phyloP scores from a whole-genome alignment of 257 asterid genomes.

The Solanum phureja region DNA sequence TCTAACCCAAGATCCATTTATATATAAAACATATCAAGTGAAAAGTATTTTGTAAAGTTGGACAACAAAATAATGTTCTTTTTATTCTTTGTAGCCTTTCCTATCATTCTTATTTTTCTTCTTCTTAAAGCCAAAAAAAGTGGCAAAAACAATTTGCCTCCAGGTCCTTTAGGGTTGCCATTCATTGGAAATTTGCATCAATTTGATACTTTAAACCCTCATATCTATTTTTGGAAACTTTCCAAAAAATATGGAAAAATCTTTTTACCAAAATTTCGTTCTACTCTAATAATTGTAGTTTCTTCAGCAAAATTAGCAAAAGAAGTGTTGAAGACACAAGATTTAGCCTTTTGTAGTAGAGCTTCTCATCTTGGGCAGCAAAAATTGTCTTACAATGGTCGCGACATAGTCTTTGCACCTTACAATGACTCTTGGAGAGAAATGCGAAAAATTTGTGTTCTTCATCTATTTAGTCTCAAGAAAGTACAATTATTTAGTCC shows the following conservation, averaged over 20 bases:
- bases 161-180: rapidly evolving
- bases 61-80: neutral
- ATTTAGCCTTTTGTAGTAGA: neutral
- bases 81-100: neutral
- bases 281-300: neutral
- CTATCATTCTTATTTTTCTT: neutral
- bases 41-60: neutral
- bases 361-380: neutral
- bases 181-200: neutral
- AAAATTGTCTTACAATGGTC: no score
- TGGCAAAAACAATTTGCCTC: neutral
- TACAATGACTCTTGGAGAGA: no score
- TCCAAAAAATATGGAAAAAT: neutral
- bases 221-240: neutral
- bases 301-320: neutral
- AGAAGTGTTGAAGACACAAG: neutral
- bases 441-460: no score
- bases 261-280: neutral
- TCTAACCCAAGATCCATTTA: neutral
- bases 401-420: no score
- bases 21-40: neutral
- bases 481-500: no score
- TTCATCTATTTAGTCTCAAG: no score
- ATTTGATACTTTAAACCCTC: neutral
- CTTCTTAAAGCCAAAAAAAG: neutral